phyloP scores from a whole-genome alignment of 441 rosid genomes.

The Cnidoscolus chayamansa region DNA sequence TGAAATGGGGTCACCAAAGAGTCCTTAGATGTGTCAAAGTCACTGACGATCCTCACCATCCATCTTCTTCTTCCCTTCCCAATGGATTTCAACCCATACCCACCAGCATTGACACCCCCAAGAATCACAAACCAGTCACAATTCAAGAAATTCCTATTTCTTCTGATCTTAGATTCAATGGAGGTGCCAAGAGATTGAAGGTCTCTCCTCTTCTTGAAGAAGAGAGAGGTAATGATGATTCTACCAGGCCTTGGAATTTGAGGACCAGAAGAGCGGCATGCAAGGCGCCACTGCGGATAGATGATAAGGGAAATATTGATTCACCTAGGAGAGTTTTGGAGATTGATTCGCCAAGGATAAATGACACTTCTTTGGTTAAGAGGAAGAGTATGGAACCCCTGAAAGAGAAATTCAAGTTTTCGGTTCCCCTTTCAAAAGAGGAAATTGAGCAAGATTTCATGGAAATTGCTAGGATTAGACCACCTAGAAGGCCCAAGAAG shows the following conservation, averaged over 20 bases:
- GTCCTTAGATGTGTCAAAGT: conserved; percentile 50
- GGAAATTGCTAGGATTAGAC: conserved; percentile 44
- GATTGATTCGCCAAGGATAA: conserved; percentile 8
- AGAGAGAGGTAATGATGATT: conserved; percentile 4
- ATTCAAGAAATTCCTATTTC: too few species aligned
- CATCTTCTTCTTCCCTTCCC: background rate
- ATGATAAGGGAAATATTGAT: conserved; percentile 20
- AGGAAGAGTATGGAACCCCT: conserved; percentile 21
- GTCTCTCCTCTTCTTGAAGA: background rate
- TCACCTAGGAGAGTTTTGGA: background rate
- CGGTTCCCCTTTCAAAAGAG: conserved; percentile 42
- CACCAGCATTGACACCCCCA: too few species aligned
- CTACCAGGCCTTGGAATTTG: conserved; percentile 53
- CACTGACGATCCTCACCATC: conserved; percentile 16
- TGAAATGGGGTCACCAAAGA: conserved; percentile 56
- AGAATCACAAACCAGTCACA: too few species aligned
- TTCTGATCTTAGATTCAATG: too few species aligned
- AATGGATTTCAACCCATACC: too few species aligned
- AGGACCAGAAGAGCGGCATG: conserved; percentile 60
- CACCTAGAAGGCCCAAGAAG: conserved; percentile 64
- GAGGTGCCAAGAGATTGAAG: conserved; percentile 13
- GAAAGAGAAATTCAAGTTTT: conserved; percentile 38
- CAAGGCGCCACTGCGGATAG: conserved; percentile 36
- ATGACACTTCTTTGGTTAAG: conserved; percentile 1
- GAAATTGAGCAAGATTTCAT: conserved; percentile 63